These are phyloP conservation scores for Yarrowia sp. DNA, from an alignment of 805 yeast species.

Conservation along the genomic window DNA sequence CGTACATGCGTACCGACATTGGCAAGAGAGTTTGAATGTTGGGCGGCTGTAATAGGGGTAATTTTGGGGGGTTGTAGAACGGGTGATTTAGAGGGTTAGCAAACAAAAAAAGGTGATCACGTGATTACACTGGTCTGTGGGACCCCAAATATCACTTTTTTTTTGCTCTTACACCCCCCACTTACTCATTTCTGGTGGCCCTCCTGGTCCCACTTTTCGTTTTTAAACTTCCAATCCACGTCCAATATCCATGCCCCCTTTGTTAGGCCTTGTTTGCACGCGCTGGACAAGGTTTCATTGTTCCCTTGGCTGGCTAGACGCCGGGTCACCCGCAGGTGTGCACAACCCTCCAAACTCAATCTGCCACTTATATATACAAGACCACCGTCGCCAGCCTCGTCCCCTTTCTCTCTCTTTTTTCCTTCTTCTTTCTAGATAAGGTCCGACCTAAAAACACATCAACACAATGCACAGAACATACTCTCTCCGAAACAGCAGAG, in stretches of 20 bases:
- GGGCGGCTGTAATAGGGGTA: constrained; percentile 24
- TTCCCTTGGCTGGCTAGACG: constrained; percentile 24
- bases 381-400: constrained; percentile 1
- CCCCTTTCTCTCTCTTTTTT: constrained; percentile 7
- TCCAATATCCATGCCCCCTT: constrained; percentile 21
- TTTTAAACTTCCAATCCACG: not conserved
- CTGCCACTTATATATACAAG: constrained; percentile 25
- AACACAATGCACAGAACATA: constrained; percentile 91
- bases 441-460: constrained; percentile 8
- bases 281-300: constrained; percentile 21
- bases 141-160: no score
- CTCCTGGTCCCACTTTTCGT: not conserved
- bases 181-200: no score
- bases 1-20: no score
- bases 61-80: not conserved
- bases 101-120: no score
- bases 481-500: constrained; percentile 90
- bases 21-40: not conserved
- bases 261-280: constrained; percentile 8
- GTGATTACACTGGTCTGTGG: no score
- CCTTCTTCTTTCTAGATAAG: not conserved
- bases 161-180: no score
- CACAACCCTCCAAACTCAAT: constrained; percentile 26
- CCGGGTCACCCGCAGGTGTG: constrained; percentile 27
- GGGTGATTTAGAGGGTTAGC: not conserved